phyloP scores from a whole-genome alignment of 139 green algal genomes.

The Micromonas pusilla region DNA sequence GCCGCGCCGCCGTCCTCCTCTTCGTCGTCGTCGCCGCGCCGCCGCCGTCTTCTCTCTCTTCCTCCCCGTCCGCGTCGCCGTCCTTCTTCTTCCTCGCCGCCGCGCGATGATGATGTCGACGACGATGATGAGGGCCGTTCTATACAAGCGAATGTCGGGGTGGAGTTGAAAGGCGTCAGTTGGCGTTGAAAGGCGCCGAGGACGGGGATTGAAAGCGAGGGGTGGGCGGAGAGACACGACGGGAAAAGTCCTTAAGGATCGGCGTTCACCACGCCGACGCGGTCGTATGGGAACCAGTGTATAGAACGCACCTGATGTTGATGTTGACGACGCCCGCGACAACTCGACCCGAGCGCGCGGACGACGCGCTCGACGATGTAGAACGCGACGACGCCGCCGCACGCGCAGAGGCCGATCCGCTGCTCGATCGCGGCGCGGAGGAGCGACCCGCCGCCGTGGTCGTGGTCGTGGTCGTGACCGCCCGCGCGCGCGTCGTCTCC shows the following conservation, averaged over 20 bases:
- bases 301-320: too few relatives aligned
- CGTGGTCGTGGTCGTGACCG: too few relatives aligned
- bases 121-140: too few relatives aligned
- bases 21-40: background rate
- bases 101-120: conserved; percentile 4
- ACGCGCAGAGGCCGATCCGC: conserved; percentile 16
- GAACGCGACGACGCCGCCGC: conserved; percentile 12
- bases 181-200: too few relatives aligned
- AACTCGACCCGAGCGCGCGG: background rate
- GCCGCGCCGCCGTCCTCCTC: too few relatives aligned
- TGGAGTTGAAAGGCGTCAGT: too few relatives aligned
- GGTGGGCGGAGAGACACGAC: too few relatives aligned
- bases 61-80: background rate
- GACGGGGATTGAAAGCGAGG: too few relatives aligned
- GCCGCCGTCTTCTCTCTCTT: background rate
- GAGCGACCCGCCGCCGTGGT: conserved; percentile 3
- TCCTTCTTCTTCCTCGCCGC: conserved; percentile 5
- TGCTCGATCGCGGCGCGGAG: background rate
- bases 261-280: too few relatives aligned
- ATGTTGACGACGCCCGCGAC: background rate
- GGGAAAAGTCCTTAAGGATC: too few relatives aligned
- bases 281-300: too few relatives aligned
- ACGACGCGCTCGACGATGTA: conserved; percentile 1
- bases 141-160: too few relatives aligned
- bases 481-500: background rate